Evolutionary conservation across 257 asterid species (phyloP), one percentile per base, ranked within the genome.

Genomic region (Anisodus acutangulus): DNA sequence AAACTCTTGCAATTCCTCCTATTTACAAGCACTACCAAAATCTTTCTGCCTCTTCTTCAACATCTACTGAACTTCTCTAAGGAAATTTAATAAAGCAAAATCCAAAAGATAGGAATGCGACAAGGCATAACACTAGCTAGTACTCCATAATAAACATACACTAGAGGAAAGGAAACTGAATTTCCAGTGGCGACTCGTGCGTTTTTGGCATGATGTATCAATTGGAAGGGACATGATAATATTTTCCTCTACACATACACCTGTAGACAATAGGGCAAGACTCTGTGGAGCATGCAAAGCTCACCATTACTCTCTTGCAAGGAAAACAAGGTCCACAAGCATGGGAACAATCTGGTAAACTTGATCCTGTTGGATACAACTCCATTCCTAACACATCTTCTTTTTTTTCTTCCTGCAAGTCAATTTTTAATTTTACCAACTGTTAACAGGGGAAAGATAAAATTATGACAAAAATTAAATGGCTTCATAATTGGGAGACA

Each of bases 241-340:
- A 95, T 93, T 79, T 95, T 31, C 99, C 99, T 82, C 85, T 94
- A 88, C 99, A 95, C 93, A 90, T 91, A 92, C 99, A 95, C 76
- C 94, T 94, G 89, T 95, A 95, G 85, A 95, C 94, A 60, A 95
- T 86, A 3, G 99, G 99, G 88, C 99, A 95, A 3, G 99, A 93
- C 89, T 95, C 99, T 0, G 92, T 7, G 0, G 97, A 83, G 86
- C 98, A 95, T 87, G 89, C 87, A 91, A 79, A 92, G 92, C 98
- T 92, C 37, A 95, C 93, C 89, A 91, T 92, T 31, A 95, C 99
- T 81, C 97, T 93, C 89, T 87, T 92, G 91, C 99, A 95, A 37
- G 98, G 99, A 45, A 81, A 82, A 86, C 99, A 95, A 1, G 97
- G 83, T 3, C 98, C 99, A 16, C 99, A 95, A 8, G 99, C 98